Percentiles rank a stretch among this genome's conserved stretches.
Evolutionary conservation across 441 rosid genomes (phyloP).

Genomic region (Oxalis stricta): DNA sequence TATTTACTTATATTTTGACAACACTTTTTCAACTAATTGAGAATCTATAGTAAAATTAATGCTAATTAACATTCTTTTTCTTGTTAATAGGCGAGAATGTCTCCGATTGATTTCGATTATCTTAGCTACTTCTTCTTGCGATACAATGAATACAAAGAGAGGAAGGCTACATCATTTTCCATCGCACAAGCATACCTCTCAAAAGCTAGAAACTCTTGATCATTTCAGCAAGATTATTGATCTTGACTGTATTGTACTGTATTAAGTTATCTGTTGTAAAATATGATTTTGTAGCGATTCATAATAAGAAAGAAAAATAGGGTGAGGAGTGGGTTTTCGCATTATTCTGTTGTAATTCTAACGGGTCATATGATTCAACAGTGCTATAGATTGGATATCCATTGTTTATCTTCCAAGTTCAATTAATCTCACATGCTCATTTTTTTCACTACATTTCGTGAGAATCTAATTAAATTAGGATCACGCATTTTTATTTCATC

Average conservation of each 20-base stretch:
- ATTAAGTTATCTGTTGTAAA: constrained; percentile 22
- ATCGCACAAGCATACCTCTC: constrained; percentile 47
- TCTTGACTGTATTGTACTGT: too few species aligned
- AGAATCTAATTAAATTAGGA: too few species aligned
- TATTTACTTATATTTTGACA: too few species aligned
- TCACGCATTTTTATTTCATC: too few species aligned
- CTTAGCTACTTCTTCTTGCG: constrained; percentile 73
- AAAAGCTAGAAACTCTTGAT: constrained; percentile 1
- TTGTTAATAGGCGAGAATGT: constrained; percentile 71
- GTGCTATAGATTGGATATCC: background rate
- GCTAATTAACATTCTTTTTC: too few species aligned
- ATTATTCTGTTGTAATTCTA: background rate
- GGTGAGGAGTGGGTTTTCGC: background rate
- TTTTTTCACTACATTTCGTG: too few species aligned
- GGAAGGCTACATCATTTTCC: constrained; percentile 37
- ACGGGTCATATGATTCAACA: background rate
- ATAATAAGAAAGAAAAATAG: constrained; percentile 10
- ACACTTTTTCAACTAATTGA: too few species aligned
- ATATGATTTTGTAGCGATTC: constrained; percentile 9
- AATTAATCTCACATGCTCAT: too few species aligned
- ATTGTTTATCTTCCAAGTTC: background rate
- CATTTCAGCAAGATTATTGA: background rate
- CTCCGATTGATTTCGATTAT: constrained; percentile 85
- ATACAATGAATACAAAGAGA: constrained; percentile 72
- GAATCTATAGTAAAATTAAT: too few species aligned